phyloP scores from a whole-genome alignment of 2,329 filamentous ascomycete genomes.

The Talaromyces marneffei region DNA sequence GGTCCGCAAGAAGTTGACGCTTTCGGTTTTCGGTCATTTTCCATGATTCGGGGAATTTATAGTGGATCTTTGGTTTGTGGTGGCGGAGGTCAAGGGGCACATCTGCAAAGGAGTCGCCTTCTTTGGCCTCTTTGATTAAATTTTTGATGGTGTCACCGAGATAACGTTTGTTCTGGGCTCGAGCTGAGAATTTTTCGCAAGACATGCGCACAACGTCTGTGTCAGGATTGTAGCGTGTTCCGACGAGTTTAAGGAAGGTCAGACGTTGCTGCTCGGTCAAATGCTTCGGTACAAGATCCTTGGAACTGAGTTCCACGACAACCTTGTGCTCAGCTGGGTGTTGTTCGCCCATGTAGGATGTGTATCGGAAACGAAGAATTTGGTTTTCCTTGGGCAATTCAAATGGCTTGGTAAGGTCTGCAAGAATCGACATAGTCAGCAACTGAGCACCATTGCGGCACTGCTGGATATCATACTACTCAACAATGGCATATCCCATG shows the following conservation, averaged over 20 bases:
- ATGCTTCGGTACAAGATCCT: constrained; percentile 56
- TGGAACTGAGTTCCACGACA: constrained; percentile 78
- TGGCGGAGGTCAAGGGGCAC: constrained; percentile 85
- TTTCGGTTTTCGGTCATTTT: constrained; percentile 65
- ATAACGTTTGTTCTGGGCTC: constrained; percentile 96
- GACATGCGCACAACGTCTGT: constrained; percentile 81
- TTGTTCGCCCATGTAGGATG: constrained; percentile 87
- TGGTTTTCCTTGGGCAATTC: constrained; percentile 58
- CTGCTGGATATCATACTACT: constrained; percentile 57
- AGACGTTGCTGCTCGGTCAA: constrained; percentile 62
- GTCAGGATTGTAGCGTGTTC: constrained; percentile 79
- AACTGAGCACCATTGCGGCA: constrained; percentile 5
- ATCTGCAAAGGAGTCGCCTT: constrained; percentile 80
- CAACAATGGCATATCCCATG: constrained; percentile 93
- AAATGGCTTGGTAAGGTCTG: constrained; percentile 81
- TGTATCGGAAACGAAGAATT: constrained; percentile 90
- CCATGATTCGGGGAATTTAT: constrained; percentile 78
- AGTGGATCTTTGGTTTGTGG: constrained; percentile 61
- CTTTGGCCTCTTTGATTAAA: constrained; percentile 69
- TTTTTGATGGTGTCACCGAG: constrained; percentile 70
- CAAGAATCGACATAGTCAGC: background rate
- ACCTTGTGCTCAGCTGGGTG: constrained; percentile 93
- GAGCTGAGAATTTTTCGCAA: constrained; percentile 79
- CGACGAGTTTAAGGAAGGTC: constrained; percentile 84
- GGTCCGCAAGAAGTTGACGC: constrained; percentile 57